phyloP scores from a whole-genome alignment of 129 eudicot species.

The Helianthus annuus region HanXRQr2.0-SUNRISE NC_035436.2:26045079-26045578 shows the following conservation, averaged over 20 bases:
- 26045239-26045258: constrained; percentile 19
- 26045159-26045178: constrained; percentile 7
- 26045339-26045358: too few relatives aligned
- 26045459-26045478: constrained; percentile 7
- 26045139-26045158: constrained; percentile 10
- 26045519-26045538: constrained; percentile 67
- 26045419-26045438: constrained; percentile 22
- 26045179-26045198: constrained; percentile 33
- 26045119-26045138: neutral
- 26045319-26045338: too few relatives aligned
- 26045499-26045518: constrained; percentile 71
- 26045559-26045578: constrained; percentile 84
- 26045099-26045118: constrained; percentile 28
- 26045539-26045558: constrained; percentile 77
- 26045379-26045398: constrained; percentile 23
- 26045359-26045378: neutral
- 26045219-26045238: neutral
- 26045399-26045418: constrained; percentile 18
- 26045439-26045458: constrained; percentile 28
- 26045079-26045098: constrained; percentile 64
- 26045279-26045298: neutral
- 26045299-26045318: too few relatives aligned
- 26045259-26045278: constrained; percentile 30
- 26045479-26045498: constrained; percentile 59
- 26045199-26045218: neutral